Evolutionary conservation across 2,329 filamentous ascomycete genomes (phyloP).

Genomic region (Fusarium sulawesiense): DNA sequence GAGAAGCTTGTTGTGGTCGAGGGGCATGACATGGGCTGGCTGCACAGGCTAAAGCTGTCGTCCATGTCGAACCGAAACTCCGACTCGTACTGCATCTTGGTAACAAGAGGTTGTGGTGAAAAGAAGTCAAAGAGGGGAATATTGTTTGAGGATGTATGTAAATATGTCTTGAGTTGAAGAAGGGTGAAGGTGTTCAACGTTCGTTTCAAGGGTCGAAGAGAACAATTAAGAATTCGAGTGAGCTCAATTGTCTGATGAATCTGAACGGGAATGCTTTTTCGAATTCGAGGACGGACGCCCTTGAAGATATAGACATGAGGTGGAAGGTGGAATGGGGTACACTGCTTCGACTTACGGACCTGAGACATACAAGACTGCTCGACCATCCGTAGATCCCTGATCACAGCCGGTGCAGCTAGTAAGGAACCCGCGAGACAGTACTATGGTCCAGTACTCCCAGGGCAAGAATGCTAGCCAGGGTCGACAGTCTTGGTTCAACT

Average conservation of each 20-base stretch:
- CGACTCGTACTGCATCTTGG: constrained; percentile 54
- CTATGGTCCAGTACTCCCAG: constrained; percentile 40
- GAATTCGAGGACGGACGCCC: constrained; percentile 50
- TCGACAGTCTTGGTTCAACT: constrained; percentile 12
- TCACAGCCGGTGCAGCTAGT: constrained; percentile 45
- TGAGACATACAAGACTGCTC: constrained; percentile 54
- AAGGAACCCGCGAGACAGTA: constrained; percentile 53
- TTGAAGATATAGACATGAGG: constrained; percentile 56
- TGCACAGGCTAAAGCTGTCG: constrained; percentile 54
- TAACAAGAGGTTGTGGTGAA: constrained; percentile 20
- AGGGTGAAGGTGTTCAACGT: constrained; percentile 31
- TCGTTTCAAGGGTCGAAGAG: constrained; percentile 31
- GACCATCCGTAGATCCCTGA: constrained; percentile 48
- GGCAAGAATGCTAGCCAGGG: constrained; percentile 51
- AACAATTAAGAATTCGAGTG: constrained; percentile 32
- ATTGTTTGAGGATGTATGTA: constrained; percentile 19
- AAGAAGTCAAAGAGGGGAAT: constrained; percentile 10
- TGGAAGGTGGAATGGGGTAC: constrained; percentile 55
- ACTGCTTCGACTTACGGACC: constrained; percentile 47
- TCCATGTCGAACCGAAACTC: constrained; percentile 56
- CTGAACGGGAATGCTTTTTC: constrained; percentile 52
- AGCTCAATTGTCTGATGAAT: constrained; percentile 37
- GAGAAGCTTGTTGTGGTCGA: constrained; percentile 55
- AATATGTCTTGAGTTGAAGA: constrained; percentile 31
- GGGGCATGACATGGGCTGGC: constrained; percentile 52